Conservation (phyloP, 192 early-diverging fungal genomes). For the Rhizophagus clarus region DNA sequence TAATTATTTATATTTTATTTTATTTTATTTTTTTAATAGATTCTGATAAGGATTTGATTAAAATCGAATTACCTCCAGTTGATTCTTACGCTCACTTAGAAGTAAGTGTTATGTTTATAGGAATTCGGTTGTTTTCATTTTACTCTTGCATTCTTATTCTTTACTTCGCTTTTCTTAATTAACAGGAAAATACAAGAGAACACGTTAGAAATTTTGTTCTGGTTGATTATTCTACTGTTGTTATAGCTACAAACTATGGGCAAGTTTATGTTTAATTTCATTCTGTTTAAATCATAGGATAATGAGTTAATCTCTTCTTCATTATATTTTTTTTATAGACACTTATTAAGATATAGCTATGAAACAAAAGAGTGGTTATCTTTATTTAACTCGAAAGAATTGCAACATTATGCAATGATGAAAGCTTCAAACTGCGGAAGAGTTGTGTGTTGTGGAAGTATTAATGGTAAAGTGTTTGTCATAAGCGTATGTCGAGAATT, state of each 20-base stretch:
- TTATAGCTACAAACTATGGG: slow-evolving; percentile 52
- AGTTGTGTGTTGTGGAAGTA: slow-evolving; percentile 54
- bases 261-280: slow-evolving; percentile 1
- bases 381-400: slow-evolving; percentile 42
- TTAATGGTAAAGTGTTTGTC: slow-evolving; percentile 56
- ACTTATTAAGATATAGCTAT: slow-evolving; percentile 44
- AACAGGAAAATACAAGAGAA: slow-evolving; percentile 36
- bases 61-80: slow-evolving; percentile 24
- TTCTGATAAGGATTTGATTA: slow-evolving; percentile 37
- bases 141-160: background rate
- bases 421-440: slow-evolving; percentile 53
- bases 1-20: background rate
- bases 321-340: slow-evolving; percentile 38
- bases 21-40: slow-evolving; percentile 7
- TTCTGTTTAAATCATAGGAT: background rate
- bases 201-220: slow-evolving; percentile 54
- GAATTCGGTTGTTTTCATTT: background rate
- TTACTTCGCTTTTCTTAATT: background rate
- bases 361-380: slow-evolving; percentile 34
- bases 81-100: slow-evolving; percentile 31
- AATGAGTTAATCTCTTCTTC: background rate
- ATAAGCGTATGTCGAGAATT: slow-evolving; percentile 51
- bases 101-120: slow-evolving; percentile 3
- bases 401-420: slow-evolving; percentile 57
- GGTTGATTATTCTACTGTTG: slow-evolving; percentile 27